A percentile compares a stretch with the other conserved stretches of the same genome.
Conservation (phyloP, 306 rosid species). For the Vigna radiata region DNA sequence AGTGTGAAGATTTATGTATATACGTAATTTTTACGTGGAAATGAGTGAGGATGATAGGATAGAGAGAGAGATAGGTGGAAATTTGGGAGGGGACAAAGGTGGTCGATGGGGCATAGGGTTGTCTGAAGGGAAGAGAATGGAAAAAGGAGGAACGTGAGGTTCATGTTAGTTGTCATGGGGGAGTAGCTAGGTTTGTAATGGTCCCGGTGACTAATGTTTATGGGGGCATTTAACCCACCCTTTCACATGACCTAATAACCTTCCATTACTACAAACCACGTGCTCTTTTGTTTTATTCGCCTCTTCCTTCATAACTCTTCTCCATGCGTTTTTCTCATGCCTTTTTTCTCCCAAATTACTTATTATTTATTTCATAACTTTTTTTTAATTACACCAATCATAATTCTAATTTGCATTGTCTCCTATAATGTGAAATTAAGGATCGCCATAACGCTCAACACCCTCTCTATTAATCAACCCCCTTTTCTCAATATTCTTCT, state of each 20-base stretch:
- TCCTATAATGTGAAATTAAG: conserved; percentile 7
- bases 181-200: conserved; percentile 48
- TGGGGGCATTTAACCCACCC: conserved; percentile 62
- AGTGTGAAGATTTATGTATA: too few relatives aligned
- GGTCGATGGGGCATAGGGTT: conserved; percentile 59
- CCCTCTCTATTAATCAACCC: conserved; percentile 22
- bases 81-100: conserved; percentile 57
- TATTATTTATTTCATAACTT: too few relatives aligned
- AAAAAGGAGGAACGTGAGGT: conserved; percentile 74
- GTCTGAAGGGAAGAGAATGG: conserved; percentile 60
- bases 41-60: background rate
- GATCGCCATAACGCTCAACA: background rate
- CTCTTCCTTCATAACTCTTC: conserved; percentile 35
- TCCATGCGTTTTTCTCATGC: background rate
- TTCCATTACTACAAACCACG: conserved; percentile 77
- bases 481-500: conserved; percentile 14
- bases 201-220: conserved; percentile 54
- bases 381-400: too few relatives aligned
- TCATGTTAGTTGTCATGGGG: conserved; percentile 83
- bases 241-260: conserved; percentile 84
- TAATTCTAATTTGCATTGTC: too few relatives aligned
- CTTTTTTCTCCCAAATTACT: too few relatives aligned
- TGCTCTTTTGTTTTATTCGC: conserved; percentile 55
- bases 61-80: background rate
- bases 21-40: too few relatives aligned